Base-by-base conservation (phyloP, 139 green algal species). In the Edaphochlamys debaryana region DNA sequence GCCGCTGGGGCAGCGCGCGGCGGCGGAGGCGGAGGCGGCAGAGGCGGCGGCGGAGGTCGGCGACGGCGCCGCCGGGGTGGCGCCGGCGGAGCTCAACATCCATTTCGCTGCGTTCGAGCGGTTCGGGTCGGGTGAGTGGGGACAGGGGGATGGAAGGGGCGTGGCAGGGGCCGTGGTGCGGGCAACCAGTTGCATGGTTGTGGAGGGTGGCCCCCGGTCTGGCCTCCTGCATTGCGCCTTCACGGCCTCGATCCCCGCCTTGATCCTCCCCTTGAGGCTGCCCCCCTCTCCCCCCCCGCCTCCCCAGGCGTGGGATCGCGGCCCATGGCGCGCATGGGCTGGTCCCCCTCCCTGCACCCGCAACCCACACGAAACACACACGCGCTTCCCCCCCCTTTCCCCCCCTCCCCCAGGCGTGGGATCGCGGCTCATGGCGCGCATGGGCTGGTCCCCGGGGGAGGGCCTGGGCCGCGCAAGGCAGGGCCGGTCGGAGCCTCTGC, bases 51-150 rank as follows among this genome's bases (percentile, higher is more conserved):
- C 58, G 7, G 32, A n/a, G 36, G 45, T 3, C 15, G 20, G 54
- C 4, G 27, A 37, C 22, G 40, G 38, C 29, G 32, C 5, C 11
- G 13, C 6, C n/a, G 38, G 9, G n/a, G 32, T 74, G 8, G 81
- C 58, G 0, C 64, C 82, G 23, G 82, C 74, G n/a, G 42, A 64
- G 22, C 54, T 88, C 56, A 68, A 32, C 22, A 52, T 77, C 30
- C 75, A 80, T 17, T 92, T 84, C 80, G 88, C 29, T 32, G 67
- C n/a, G 7, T 92, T 92, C 64, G 88, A 92, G 82, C 80, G 60
- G 6, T 72, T 81, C 60, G 87, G 81, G 32, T 79, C 9, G 0
- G 83, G 79, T 85, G 54, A 25, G 58, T 38, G 27, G 17, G 32
- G 30, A 9, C 41, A 1, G 38, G 37, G 20, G 17, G 40, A 19